Evolutionary conservation across 768 basidiomycete genomes (phyloP).

Genomic region (Termitomyces sp.): DNA sequence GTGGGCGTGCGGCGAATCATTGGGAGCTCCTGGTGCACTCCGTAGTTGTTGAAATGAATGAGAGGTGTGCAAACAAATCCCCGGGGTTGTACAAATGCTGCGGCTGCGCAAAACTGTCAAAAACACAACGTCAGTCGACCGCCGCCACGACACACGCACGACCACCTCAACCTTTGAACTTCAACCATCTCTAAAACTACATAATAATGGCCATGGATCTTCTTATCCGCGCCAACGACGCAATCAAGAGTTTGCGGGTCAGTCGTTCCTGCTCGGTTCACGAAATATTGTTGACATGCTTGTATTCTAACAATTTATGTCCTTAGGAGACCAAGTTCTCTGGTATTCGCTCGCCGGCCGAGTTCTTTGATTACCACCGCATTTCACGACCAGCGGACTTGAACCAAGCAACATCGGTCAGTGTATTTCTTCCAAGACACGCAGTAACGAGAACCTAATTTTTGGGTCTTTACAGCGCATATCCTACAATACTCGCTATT

Average conservation of each 20-base stretch:
- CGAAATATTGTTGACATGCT: background rate
- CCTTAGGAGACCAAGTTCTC: constrained; percentile 75
- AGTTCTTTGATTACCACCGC: constrained; percentile 84
- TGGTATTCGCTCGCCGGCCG: constrained; percentile 63
- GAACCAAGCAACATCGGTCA: constrained; percentile 72
- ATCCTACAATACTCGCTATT: constrained; percentile 92
- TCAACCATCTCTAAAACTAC: constrained; percentile 10
- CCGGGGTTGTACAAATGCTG: constrained; percentile 14
- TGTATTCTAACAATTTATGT: background rate
- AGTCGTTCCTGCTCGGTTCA: constrained; percentile 21
- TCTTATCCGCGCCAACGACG: constrained; percentile 61
- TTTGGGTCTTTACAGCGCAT: constrained; percentile 54
- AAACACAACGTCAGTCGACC: background rate
- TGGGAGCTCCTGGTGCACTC: constrained; percentile 4
- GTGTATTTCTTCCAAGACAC: constrained; percentile 19
- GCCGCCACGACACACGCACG: constrained; percentile 11
- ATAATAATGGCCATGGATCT: constrained; percentile 51
- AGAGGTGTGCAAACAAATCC: constrained; percentile 18
- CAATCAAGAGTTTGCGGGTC: constrained; percentile 68
- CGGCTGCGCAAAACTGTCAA: constrained; percentile 6
- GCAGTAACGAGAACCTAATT: background rate
- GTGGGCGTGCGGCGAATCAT: constrained; percentile 82
- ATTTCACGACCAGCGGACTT: constrained; percentile 82
- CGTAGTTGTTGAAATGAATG: constrained; percentile 3
- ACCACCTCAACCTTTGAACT: constrained; percentile 10